Conservation (phyloP, 2,329 filamentous ascomycete species). For the Talaromyces albobiverticillius region DNA sequence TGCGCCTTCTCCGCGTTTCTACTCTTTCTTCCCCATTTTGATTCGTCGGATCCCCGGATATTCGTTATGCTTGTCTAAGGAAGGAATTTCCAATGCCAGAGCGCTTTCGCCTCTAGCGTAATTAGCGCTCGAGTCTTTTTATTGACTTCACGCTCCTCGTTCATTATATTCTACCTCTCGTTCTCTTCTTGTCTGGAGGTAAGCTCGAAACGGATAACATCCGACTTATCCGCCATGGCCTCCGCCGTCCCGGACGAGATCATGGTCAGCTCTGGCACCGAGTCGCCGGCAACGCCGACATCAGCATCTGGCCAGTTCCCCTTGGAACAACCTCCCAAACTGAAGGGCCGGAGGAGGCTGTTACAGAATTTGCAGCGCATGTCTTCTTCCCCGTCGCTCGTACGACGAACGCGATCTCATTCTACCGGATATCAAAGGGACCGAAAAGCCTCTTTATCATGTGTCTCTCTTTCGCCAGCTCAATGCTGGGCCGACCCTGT, state of each 20-base stretch:
- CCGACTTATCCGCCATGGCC: slow-evolving; percentile 25
- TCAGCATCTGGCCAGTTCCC: slow-evolving; percentile 35
- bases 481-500: slow-evolving; percentile 57
- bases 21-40: neutral
- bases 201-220: neutral
- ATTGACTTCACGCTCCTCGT: neutral
- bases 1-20: neutral
- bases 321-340: slow-evolving; percentile 51
- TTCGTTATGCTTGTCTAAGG: slow-evolving; percentile 4
- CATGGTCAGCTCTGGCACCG: slow-evolving; percentile 28
- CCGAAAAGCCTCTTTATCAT: slow-evolving; percentile 63
- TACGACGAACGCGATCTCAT: slow-evolving; percentile 60
- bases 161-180: neutral
- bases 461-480: slow-evolving; percentile 57
- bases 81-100: slow-evolving; percentile 4
- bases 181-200: neutral
- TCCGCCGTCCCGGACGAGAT: slow-evolving; percentile 27
- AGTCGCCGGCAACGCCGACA: slow-evolving; percentile 33
- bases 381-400: slow-evolving; percentile 72
- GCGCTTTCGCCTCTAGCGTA: neutral
- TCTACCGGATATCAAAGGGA: slow-evolving; percentile 65
- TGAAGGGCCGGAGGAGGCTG: slow-evolving; percentile 67
- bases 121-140: neutral
- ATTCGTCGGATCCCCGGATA: neutral
- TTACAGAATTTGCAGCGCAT: slow-evolving; percentile 75